These are phyloP conservation scores for Lepidium campestre DNA, from an alignment of 441 rosid genomes.

Conservation along the genomic window DNA sequence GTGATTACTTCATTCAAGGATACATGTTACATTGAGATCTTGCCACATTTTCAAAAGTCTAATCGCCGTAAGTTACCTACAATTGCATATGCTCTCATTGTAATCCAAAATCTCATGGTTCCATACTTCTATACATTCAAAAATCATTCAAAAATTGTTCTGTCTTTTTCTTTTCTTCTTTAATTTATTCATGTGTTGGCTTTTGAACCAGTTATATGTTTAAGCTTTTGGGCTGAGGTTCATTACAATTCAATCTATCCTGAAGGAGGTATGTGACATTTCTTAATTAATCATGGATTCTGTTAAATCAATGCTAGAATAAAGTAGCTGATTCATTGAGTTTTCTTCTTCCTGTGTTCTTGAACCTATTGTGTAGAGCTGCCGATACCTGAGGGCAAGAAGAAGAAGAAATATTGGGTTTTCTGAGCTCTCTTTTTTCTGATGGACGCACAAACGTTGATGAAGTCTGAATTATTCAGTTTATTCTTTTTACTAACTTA, in stretches of 20 bases:
- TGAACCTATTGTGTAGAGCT: constrained; percentile 17
- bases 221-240: constrained; percentile 99
- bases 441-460: neutral
- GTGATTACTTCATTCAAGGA: constrained; percentile 85
- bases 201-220: constrained; percentile 58
- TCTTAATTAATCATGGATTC: neutral
- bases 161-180: too few species aligned
- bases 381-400: constrained; percentile 20
- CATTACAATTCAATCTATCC: constrained; percentile 95
- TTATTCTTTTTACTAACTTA: constrained; percentile 24
- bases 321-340: neutral
- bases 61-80: constrained; percentile 48
- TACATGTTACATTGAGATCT: constrained; percentile 81
- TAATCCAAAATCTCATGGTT: neutral
- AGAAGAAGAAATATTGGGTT: constrained; percentile 25
- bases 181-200: neutral
- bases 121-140: neutral
- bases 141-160: too few species aligned
- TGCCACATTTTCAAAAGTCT: constrained; percentile 57
- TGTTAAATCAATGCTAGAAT: neutral
- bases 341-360: neutral
- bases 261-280: constrained; percentile 59
- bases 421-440: constrained; percentile 10
- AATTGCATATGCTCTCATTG: neutral
- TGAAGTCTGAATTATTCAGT: constrained; percentile 2